Percentiles rank a stretch among this genome's conserved stretches.
Evolutionary conservation across 495 filamentous ascomycete genomes (phyloP).

Genomic region (Lepidopterella palustris): DNA sequence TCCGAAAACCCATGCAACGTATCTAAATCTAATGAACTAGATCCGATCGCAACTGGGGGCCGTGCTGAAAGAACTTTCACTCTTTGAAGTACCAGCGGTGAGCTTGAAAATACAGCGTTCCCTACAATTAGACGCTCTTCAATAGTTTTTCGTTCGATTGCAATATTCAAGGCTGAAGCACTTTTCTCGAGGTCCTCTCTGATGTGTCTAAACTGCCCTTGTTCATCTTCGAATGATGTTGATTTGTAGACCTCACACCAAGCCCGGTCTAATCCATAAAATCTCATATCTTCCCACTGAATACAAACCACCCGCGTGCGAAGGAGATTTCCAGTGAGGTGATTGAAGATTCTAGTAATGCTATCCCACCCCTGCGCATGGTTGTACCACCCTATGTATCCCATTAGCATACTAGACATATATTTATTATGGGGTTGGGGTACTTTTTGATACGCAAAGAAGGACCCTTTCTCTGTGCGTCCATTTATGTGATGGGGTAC

Average conservation of each 20-base stretch:
- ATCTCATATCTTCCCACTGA: background rate
- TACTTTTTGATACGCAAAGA: background rate
- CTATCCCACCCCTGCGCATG: background rate
- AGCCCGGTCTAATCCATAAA: background rate
- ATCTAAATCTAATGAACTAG: too few species aligned
- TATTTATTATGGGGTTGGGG: background rate
- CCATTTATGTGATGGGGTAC: background rate
- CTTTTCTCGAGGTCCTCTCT: background rate
- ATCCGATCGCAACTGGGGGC: background rate
- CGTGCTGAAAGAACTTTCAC: background rate
- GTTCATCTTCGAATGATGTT: background rate
- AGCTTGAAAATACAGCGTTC: background rate
- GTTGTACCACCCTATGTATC: background rate
- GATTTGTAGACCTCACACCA: background rate
- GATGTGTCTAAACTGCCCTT: background rate
- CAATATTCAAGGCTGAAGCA: background rate
- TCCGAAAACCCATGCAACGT: background rate
- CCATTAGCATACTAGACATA: background rate
- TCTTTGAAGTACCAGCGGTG: background rate
- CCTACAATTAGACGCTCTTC: background rate
- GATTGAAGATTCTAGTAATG: background rate
- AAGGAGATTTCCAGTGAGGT: background rate
- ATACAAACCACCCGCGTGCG: background rate
- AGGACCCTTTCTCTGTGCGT: background rate
- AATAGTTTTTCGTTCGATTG: background rate